These are phyloP conservation scores for Lentinus brumalis DNA, from an alignment of 768 basidiomycete genomes.

Conservation along the genomic window DNA sequence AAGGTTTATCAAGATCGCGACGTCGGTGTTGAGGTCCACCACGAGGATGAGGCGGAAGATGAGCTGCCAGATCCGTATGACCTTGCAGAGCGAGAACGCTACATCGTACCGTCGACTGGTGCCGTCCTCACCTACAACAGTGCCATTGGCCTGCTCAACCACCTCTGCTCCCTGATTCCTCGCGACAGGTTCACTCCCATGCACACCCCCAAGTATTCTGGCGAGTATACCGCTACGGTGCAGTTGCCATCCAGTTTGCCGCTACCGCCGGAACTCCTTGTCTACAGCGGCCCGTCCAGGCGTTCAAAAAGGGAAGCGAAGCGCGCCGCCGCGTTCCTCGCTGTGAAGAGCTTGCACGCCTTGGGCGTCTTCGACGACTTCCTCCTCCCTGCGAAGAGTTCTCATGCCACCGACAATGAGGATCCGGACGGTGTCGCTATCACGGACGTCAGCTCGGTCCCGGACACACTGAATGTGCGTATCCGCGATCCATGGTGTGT, in stretches of 20 bases:
- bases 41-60: constrained; percentile 37
- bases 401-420: constrained; percentile 48
- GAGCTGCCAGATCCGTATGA: constrained; percentile 52
- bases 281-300: constrained; percentile 59
- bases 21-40: constrained; percentile 11
- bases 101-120: constrained; percentile 68
- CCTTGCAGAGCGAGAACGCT: constrained; percentile 69
- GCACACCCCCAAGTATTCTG: constrained; percentile 61
- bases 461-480: constrained; percentile 56
- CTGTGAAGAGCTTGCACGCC: constrained; percentile 66
- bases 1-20: constrained; percentile 58
- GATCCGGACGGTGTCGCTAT: constrained; percentile 55
- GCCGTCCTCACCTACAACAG: constrained; percentile 82
- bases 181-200: constrained; percentile 67
- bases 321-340: constrained; percentile 79
- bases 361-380: constrained; percentile 84
- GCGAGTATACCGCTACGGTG: constrained; percentile 60
- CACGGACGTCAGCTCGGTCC: constrained; percentile 46
- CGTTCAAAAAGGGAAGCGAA: constrained; percentile 80
- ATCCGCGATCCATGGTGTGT: constrained; percentile 72
- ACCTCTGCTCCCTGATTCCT: constrained; percentile 78
- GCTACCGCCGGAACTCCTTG: constrained; percentile 52
- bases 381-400: constrained; percentile 67
- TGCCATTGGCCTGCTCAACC: constrained; percentile 67
- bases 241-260: constrained; percentile 69